phyloP scores from a whole-genome alignment of 2,329 filamentous ascomycete species.

The Mycosphaerelloides madeirae region DNA sequence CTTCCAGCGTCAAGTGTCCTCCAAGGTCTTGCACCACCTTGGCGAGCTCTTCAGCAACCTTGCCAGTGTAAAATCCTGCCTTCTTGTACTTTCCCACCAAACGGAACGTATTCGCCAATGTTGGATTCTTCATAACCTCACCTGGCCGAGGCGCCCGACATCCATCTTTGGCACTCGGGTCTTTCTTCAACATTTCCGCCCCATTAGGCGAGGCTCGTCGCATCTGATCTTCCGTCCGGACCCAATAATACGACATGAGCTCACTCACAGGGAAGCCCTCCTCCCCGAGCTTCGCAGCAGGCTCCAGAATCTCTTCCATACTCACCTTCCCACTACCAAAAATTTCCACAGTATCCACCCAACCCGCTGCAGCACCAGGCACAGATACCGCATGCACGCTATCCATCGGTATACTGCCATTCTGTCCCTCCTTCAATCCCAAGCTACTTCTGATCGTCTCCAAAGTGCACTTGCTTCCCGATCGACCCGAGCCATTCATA shows the following conservation, averaged over 20 bases:
- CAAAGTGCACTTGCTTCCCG: constrained; percentile 63
- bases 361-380: constrained; percentile 86
- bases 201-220: constrained; percentile 77
- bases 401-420: constrained; percentile 62
- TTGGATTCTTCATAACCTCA: constrained; percentile 84
- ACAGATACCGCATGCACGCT: constrained; percentile 81
- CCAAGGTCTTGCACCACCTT: constrained; percentile 72
- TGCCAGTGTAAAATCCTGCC: constrained; percentile 83
- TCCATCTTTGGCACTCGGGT: constrained; percentile 62
- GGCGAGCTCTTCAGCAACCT: constrained; percentile 74
- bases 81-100: constrained; percentile 75
- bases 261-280: constrained; percentile 87
- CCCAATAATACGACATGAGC: constrained; percentile 73
- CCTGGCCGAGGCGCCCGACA: constrained; percentile 71
- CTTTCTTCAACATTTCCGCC: constrained; percentile 78
- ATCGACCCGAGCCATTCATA: constrained; percentile 89
- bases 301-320: constrained; percentile 70
- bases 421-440: constrained; percentile 55
- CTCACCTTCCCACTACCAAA: constrained; percentile 85
- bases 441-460: constrained; percentile 67
- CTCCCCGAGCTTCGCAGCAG: constrained; percentile 81
- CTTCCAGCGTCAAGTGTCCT: constrained; percentile 71
- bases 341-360: constrained; percentile 80
- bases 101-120: constrained; percentile 75
- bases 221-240: constrained; percentile 57